phyloP scores from a whole-genome alignment of 257 asterid genomes.

The Leptodermis oblonga region DNA sequence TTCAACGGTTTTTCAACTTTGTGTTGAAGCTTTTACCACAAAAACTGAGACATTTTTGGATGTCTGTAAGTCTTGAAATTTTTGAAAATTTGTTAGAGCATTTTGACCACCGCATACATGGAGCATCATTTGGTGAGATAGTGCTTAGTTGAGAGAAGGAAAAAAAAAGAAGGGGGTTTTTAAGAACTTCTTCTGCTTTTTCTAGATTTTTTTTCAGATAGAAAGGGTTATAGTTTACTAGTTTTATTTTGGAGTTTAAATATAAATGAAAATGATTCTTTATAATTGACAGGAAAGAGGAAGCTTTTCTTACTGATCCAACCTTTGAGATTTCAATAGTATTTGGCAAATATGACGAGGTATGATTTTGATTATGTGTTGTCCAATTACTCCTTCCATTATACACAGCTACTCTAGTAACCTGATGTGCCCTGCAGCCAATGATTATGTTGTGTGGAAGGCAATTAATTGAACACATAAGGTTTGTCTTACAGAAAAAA shows the following conservation, averaged over 20 bases:
- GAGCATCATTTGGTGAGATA: background rate
- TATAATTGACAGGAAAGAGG: slow-evolving; percentile 73
- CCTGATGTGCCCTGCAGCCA: slow-evolving; percentile 48
- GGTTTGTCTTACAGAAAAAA: slow-evolving; percentile 37
- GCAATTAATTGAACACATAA: slow-evolving; percentile 74
- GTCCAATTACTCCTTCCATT: background rate
- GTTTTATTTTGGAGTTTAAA: background rate
- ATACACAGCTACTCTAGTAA: slow-evolving; percentile 9
- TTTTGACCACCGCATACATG: background rate
- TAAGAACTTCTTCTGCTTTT: background rate
- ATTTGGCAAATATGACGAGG: slow-evolving; percentile 90
- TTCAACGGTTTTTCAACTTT: background rate
- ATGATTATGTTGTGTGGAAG: slow-evolving; percentile 87
- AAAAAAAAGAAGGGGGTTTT: background rate
- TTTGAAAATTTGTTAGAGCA: background rate
- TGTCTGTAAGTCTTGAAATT: background rate
- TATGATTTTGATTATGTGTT: slow-evolving; percentile 14
- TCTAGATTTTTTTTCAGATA: background rate
- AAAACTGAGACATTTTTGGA: background rate
- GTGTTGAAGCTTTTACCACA: background rate
- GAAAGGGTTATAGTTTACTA: background rate
- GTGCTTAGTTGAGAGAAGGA: background rate
- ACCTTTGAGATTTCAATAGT: slow-evolving; percentile 65
- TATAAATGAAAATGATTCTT: background rate
- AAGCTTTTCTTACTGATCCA: slow-evolving; percentile 62